phyloP scores from a whole-genome alignment of 148 eudicot species.

The Amaranthus hypochondriacus region DNA sequence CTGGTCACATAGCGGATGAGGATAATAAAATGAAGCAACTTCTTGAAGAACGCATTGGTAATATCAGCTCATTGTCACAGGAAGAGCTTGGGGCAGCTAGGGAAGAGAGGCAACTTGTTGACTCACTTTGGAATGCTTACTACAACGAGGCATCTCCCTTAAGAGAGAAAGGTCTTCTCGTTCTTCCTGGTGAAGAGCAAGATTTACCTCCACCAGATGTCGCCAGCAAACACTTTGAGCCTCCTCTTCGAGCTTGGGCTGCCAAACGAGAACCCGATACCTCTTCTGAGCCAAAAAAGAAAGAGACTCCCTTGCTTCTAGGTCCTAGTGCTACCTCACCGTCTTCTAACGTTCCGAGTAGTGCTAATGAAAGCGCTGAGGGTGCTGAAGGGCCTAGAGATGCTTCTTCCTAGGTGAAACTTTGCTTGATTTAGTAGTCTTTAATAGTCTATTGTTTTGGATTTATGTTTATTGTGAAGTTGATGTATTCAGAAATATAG shows the following conservation, averaged over 20 bases:
- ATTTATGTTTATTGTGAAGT: background rate
- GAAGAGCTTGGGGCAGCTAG: slow-evolving; percentile 67
- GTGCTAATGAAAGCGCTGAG: slow-evolving; percentile 17
- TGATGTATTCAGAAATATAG: too few species aligned
- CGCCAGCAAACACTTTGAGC: slow-evolving; percentile 68
- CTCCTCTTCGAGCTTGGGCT: slow-evolving; percentile 82
- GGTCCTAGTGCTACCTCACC: slow-evolving; percentile 39
- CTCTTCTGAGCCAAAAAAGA: slow-evolving; percentile 39
- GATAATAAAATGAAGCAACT: slow-evolving; percentile 64
- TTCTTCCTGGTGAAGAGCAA: slow-evolving; percentile 79
- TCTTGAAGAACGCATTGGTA: slow-evolving; percentile 58
- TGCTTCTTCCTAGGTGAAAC: slow-evolving; percentile 4
- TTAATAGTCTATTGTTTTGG: background rate
- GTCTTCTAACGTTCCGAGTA: background rate
- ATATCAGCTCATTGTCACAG: slow-evolving; percentile 61
- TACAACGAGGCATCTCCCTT: slow-evolving; percentile 73
- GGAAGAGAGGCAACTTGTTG: slow-evolving; percentile 83
- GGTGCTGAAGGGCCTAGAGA: slow-evolving; percentile 7
- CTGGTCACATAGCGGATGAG: slow-evolving; percentile 33
- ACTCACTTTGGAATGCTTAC: slow-evolving; percentile 64
- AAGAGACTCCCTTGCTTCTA: slow-evolving; percentile 54
- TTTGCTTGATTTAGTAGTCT: background rate
- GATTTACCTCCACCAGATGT: slow-evolving; percentile 81
- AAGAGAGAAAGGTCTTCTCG: slow-evolving; percentile 64
- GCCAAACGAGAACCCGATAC: slow-evolving; percentile 37